phyloP scores from a whole-genome alignment of 371 early-diverging fungal species.

The Batkoa obscura region DNA sequence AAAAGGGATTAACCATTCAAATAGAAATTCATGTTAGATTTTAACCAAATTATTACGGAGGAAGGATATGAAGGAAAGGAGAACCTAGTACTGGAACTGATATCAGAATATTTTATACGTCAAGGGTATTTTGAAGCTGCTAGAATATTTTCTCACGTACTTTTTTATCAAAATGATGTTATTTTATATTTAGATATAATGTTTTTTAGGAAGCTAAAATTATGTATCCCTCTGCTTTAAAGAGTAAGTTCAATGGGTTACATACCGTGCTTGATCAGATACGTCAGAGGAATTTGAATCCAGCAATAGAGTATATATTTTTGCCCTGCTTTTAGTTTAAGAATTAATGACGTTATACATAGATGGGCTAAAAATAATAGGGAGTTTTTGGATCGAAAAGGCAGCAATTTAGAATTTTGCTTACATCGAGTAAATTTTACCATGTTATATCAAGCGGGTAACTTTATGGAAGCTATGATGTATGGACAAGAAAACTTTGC shows the following conservation, averaged over 20 bases:
- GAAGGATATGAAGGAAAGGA: no score
- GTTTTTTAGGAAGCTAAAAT: slow-evolving; percentile 19
- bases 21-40: no score
- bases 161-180: neutral
- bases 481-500: slow-evolving; percentile 56
- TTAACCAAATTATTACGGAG: no score
- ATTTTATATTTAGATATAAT: neutral
- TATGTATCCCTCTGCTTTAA: slow-evolving; percentile 16
- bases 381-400: slow-evolving; percentile 14
- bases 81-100: no score
- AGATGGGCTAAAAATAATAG: slow-evolving; percentile 6
- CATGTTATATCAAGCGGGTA: slow-evolving; percentile 28
- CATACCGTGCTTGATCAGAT: slow-evolving; percentile 27
- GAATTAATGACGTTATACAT: neutral
- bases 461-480: slow-evolving; percentile 33
- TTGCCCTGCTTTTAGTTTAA: neutral
- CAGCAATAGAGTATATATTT: slow-evolving; percentile 25
- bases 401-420: slow-evolving; percentile 61
- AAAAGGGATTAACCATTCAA: no score
- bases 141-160: slow-evolving; percentile 30
- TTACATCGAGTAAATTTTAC: slow-evolving; percentile 60
- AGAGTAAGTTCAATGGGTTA: slow-evolving; percentile 37
- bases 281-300: slow-evolving; percentile 17
- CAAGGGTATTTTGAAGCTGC: slow-evolving; percentile 68
- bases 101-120: slow-evolving; percentile 48